A percentile compares a stretch with the other conserved stretches of the same genome.
Evolutionary conservation across 2,329 filamentous ascomycete genomes (phyloP).

Genomic region (Pyrenophora teres): DNA sequence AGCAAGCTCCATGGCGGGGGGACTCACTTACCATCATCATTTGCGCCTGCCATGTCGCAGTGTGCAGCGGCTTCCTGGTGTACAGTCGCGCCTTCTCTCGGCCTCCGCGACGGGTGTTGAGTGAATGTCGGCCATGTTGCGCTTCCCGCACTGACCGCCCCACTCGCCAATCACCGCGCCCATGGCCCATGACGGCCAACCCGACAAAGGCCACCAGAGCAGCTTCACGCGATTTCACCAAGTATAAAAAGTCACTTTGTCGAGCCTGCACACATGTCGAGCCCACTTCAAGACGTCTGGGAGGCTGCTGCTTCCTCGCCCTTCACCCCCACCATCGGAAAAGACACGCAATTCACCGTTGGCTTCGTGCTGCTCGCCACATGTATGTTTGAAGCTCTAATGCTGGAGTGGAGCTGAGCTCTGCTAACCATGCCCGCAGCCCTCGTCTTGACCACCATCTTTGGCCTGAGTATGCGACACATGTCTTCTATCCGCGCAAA

Average conservation of each 20-base stretch:
- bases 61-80: slow-evolving; percentile 13
- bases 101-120: slow-evolving; percentile 8
- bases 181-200: slow-evolving; percentile 27
- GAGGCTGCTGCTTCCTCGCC: slow-evolving; percentile 87
- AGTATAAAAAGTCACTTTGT: slow-evolving; percentile 22
- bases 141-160: slow-evolving; percentile 22
- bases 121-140: slow-evolving; percentile 24
- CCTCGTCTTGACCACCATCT: slow-evolving; percentile 74
- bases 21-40: slow-evolving; percentile 45
- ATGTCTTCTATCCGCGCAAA: not conserved
- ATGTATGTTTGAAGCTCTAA: slow-evolving; percentile 52
- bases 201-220: slow-evolving; percentile 32
- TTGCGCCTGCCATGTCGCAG: slow-evolving; percentile 39
- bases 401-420: slow-evolving; percentile 17
- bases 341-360: slow-evolving; percentile 81
- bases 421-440: slow-evolving; percentile 50
- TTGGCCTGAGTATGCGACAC: slow-evolving; percentile 74
- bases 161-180: slow-evolving; percentile 11
- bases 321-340: slow-evolving; percentile 78
- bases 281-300: slow-evolving; percentile 80
- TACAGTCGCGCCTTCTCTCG: slow-evolving; percentile 17
- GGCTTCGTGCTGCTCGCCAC: slow-evolving; percentile 75
- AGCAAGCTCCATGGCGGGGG: too few species aligned
- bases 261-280: slow-evolving; percentile 42
- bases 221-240: slow-evolving; percentile 16